phyloP scores from a whole-genome alignment of 2,329 filamentous ascomycete species.

The Penicillium fuscoglaucum region DNA sequence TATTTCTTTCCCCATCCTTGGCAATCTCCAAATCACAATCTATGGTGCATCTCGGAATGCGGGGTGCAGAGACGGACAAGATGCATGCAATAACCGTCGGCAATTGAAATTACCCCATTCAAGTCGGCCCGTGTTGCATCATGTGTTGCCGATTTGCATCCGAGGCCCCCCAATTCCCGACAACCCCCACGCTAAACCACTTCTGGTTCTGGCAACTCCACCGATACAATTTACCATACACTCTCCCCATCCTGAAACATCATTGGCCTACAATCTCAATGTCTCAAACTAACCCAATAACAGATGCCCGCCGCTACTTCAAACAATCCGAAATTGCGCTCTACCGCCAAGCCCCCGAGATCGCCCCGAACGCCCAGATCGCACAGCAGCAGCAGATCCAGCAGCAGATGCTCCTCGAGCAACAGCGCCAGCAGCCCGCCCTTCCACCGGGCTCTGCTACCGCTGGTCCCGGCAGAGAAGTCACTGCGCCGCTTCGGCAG shows the following conservation, averaged over 20 bases:
- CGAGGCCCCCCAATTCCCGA: constrained; percentile 13
- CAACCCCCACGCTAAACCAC: constrained; percentile 37
- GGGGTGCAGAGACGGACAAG: constrained; percentile 8
- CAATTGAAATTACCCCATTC: constrained; percentile 30
- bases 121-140: constrained; percentile 22
- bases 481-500: constrained; percentile 11
- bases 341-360: constrained; percentile 69
- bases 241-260: constrained; percentile 7
- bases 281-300: constrained; percentile 9
- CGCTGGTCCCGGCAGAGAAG: constrained; percentile 35
- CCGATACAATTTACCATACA: constrained; percentile 19
- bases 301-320: constrained; percentile 94
- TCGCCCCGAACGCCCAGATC: constrained; percentile 43
- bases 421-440: constrained; percentile 37
- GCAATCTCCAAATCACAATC: background rate
- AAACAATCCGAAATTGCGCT: constrained; percentile 99
- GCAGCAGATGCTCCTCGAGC: constrained; percentile 38
- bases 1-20: background rate
- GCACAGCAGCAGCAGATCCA: constrained; percentile 44
- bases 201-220: constrained; percentile 25
- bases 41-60: constrained; percentile 6
- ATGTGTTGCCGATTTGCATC: constrained; percentile 17
- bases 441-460: constrained; percentile 40
- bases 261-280: background rate
- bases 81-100: constrained; percentile 38